A percentile compares a stretch with the other conserved stretches of the same genome.
Evolutionary conservation across 169 alveolate species (phyloP).

Genomic region (Cryptosporidium felis): DNA sequence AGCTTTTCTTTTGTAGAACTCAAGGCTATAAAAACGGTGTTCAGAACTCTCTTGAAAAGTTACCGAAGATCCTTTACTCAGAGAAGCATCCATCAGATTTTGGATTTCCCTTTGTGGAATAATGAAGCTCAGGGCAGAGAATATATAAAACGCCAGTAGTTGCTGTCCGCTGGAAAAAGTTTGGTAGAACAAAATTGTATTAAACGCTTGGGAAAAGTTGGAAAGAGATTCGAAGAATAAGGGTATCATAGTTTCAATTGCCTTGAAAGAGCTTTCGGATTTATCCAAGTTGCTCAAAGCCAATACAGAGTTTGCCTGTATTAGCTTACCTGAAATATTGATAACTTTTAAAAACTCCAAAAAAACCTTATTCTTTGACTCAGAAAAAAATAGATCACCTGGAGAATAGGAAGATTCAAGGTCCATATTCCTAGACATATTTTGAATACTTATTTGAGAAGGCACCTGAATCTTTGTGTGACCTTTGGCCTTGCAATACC

Average conservation of each 20-base stretch:
- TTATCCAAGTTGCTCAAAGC: not conserved
- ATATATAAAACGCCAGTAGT: constrained; percentile 25
- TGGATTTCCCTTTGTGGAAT: not conserved
- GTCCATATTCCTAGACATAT: not conserved
- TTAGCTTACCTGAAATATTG: constrained; percentile 5
- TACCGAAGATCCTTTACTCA: not conserved
- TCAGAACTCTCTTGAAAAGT: not conserved
- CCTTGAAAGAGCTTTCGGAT: not conserved
- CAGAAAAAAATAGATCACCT: not conserved
- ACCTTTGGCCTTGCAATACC: not conserved
- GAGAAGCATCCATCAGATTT: not conserved
- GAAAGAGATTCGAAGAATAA: not conserved
- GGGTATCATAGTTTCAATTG: not conserved
- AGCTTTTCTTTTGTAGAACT: constrained; percentile 8
- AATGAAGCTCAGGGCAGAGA: not conserved
- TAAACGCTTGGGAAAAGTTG: not conserved
- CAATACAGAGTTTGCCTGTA: not conserved
- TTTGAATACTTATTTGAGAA: constrained; percentile 1
- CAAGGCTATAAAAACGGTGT: not conserved
- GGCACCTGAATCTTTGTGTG: too few relatives aligned
- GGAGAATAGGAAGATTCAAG: constrained; percentile 6
- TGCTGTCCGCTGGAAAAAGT: constrained; percentile 42
- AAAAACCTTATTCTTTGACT: not conserved
- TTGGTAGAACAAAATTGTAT: not conserved
- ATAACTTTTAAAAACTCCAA: constrained; percentile 11